Conservation (phyloP, 495 filamentous ascomycete genomes). For the Xylaria venustula region DNA sequence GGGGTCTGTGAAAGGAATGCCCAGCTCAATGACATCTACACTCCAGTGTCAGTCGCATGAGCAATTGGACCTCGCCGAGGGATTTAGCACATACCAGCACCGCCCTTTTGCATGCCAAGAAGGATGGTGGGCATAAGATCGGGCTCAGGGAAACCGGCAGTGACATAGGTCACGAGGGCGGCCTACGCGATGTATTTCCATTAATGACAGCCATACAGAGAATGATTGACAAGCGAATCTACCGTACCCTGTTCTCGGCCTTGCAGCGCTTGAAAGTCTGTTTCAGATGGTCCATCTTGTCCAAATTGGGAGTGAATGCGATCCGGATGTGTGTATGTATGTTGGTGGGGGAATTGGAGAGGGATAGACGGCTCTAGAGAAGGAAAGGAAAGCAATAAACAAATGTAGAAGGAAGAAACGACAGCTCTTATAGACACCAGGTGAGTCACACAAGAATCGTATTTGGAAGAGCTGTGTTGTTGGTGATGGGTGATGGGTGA, state of each 20-base stretch:
- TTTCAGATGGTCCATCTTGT: conserved; percentile 72
- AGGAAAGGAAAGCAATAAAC: no score
- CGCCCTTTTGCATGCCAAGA: conserved; percentile 87
- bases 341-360: no score
- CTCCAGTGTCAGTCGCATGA: not conserved
- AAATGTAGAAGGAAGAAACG: not conserved
- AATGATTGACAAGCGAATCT: not conserved
- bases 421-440: conserved; percentile 4
- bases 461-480: not conserved
- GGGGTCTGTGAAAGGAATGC: conserved; percentile 95
- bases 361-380: no score
- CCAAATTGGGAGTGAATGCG: not conserved
- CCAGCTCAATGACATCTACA: conserved; percentile 77
- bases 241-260: conserved; percentile 61
- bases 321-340: no score
- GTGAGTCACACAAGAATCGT: not conserved
- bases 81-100: conserved; percentile 63
- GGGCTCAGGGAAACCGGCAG: conserved; percentile 86
- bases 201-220: not conserved
- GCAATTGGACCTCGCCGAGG: not conserved
- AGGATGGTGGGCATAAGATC: conserved; percentile 80
- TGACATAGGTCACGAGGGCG: conserved; percentile 93
- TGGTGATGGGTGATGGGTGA: no score
- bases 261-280: conserved; percentile 86
- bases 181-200: conserved; percentile 40